These are phyloP conservation scores for Alnus rubra DNA, from an alignment of 306 rosid genomes.

Conservation along the genomic window DNA sequence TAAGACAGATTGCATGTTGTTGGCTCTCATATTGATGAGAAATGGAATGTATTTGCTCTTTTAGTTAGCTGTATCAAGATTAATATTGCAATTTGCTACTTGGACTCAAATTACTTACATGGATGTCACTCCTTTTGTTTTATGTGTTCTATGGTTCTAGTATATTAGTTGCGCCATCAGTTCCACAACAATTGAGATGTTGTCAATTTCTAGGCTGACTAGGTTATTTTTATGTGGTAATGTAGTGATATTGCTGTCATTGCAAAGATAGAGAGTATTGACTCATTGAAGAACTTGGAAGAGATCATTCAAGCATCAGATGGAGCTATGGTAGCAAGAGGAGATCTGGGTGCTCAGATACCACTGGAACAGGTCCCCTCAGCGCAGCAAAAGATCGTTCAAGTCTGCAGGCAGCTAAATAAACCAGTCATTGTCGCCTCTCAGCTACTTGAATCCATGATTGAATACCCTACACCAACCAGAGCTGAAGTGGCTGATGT, in stretches of 20 bases:
- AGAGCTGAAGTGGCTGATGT: conserved; percentile 99
- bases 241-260: conserved; percentile 80
- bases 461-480: conserved; percentile 97
- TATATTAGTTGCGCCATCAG: conserved; percentile 7
- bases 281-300: conserved; percentile 93
- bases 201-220: conserved; percentile 10
- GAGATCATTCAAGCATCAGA: conserved; percentile 89
- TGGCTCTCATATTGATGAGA: neutral
- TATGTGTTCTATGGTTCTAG: neutral
- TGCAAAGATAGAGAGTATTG: conserved; percentile 96
- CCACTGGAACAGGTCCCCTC: conserved; percentile 96
- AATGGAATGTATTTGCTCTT: neutral
- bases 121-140: neutral
- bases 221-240: conserved; percentile 19
- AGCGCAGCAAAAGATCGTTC: conserved; percentile 93
- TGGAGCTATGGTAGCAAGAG: conserved; percentile 99
- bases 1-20: neutral
- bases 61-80: neutral
- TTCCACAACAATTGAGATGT: conserved; percentile 10
- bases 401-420: conserved; percentile 89
- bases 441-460: conserved; percentile 97
- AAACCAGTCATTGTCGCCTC: conserved; percentile 99
- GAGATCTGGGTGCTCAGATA: conserved; percentile 98
- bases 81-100: neutral
- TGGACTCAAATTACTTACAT: neutral